Evolutionary conservation across 2,329 filamentous ascomycete genomes (phyloP), one percentile per base, ranked within the genome.

Genomic region (Penicillium sp.): DNA sequence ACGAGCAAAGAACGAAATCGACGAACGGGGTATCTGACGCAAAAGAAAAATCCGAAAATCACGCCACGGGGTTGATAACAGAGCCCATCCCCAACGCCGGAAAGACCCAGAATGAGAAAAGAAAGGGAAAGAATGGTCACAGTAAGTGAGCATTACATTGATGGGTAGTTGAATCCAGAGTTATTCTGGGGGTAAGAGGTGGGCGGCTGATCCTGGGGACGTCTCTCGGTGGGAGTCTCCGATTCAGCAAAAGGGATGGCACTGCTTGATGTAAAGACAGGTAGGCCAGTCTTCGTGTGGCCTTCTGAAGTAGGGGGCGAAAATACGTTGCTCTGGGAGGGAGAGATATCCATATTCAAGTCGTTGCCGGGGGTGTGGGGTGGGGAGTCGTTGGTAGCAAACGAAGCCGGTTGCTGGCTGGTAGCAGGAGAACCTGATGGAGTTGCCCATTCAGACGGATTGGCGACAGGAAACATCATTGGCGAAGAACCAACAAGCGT

Each of bases 191-290:
- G 13, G 16, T 37, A 11, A 23, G 7, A 27, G 5, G 29, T n/a
- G 21, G 3, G n/a, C 35, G 35, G n/a, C n/a, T 19, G 16, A 9
- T 26, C 19, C 21, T 21, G 16, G 7, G 42, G 16, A 6, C 35
- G 43, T 19, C 37, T 47, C 7, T 55, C 44, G 37, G 29, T 19
- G 23, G 48, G 35, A 35, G 19, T 50, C 23, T 25, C 26, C n/a
- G 53, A 47, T n/a, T 44, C 16, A 9, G 72, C 73, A 67, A 81
- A 80, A 6, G 74, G 76, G 57, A 80, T 80, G 4, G 71, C 68
- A 4, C 75, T 74, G 42, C 65, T 78, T 0, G 81, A 74, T 19
- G 78, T 80, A 57, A 84, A 82, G 0, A 81, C 71, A 2, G 82
- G 81, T 27, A 84, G 68, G 23, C 77, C 77, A 19, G 76, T 69